Base-by-base conservation (phyloP, 1,284 basidiomycete genomes). In the Cutaneotrichosporon spelunceum region DNA sequence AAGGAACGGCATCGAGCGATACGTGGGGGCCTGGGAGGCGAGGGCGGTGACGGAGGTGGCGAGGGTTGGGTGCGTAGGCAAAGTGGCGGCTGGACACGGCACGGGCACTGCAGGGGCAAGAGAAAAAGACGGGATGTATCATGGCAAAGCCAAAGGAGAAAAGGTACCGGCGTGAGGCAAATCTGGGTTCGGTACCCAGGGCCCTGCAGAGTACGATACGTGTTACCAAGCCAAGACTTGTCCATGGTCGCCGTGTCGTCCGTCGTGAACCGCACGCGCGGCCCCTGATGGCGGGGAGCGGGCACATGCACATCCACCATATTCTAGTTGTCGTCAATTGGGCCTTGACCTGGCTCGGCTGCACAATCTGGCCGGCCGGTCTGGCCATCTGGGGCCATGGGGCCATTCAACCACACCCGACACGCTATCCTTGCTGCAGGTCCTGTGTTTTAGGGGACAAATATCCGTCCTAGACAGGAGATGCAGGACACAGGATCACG, bases 231-330 rank as follows among this genome's bases (percentile, higher is more conserved):
- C 16, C 39, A 42, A 42, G 39, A 42, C 19, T 42, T 42, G 19
- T 3, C 16, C 19, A 42, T 8, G 19, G 19, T 42, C 5, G 39
- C 13, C 30, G 2, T 33, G 30, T 33, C 4, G 30, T 33, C 30
- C 8, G 30, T 42, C 39, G 29, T 53, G 52, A 33, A 53, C 52
- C 52, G 34, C 52, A 23, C 34, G 57, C 53, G 57, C 57, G 57
- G 62, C 62, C 62, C 62, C 59, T 64, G 62, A 60, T 60, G 59
- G 58, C 62, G 62, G 62, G 62, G 62, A 64, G 62, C 56, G 44
- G 56, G 42, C 56, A 27, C 48, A 52, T 44, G 30, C 55, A 44
- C 55, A 50, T 4, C 39, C 39, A n/a, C n/a, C n/a, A n/a, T n/a
- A 42, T 42, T 42, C 39, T 42, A n/a, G n/a, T n/a, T 19, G 39